These are phyloP conservation scores for Sedum album DNA, from an alignment of 164 flowering plant species.

Conservation along the genomic window DNA sequence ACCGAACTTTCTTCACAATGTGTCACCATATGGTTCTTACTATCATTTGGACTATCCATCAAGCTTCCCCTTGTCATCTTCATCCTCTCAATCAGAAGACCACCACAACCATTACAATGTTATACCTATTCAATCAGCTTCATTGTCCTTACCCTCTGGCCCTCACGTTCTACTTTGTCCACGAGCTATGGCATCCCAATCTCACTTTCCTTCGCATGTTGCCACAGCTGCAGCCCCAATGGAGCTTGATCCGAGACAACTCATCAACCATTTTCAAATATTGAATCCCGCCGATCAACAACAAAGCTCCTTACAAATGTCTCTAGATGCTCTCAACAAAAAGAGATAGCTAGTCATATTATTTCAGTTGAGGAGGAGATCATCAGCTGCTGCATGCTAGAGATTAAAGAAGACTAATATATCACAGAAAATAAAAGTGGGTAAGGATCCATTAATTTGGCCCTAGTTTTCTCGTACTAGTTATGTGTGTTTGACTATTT, in stretches of 20 bases:
- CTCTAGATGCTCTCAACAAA: conserved; percentile 6
- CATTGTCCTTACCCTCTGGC: conserved; percentile 18
- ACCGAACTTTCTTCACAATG: conserved; percentile 23
- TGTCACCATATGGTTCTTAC: conserved; percentile 30
- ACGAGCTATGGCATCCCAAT: conserved; percentile 26
- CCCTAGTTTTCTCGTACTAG: background rate
- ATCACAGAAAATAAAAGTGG: background rate
- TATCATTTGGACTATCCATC: conserved; percentile 39
- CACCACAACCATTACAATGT: conserved; percentile 17
- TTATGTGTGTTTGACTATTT: background rate
- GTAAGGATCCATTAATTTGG: background rate
- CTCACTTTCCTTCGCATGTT: conserved; percentile 21
- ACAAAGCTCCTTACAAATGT: conserved; percentile 21
- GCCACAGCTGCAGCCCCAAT: conserved; percentile 10
- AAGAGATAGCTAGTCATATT: background rate
- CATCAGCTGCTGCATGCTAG: background rate
- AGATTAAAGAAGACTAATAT: background rate
- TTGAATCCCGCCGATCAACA: conserved; percentile 36
- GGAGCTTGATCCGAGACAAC: conserved; percentile 37
- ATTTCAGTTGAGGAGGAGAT: background rate
- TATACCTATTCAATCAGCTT: conserved; percentile 4
- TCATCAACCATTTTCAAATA: conserved; percentile 38
- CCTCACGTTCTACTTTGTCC: conserved; percentile 44
- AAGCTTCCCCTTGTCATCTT: conserved; percentile 25
- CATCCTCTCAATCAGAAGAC: conserved; percentile 27